These are phyloP conservation scores for Pseudotsuga menziesii DNA, from an alignment of 75 land plant genomes.

Conservation along the genomic window DNA sequence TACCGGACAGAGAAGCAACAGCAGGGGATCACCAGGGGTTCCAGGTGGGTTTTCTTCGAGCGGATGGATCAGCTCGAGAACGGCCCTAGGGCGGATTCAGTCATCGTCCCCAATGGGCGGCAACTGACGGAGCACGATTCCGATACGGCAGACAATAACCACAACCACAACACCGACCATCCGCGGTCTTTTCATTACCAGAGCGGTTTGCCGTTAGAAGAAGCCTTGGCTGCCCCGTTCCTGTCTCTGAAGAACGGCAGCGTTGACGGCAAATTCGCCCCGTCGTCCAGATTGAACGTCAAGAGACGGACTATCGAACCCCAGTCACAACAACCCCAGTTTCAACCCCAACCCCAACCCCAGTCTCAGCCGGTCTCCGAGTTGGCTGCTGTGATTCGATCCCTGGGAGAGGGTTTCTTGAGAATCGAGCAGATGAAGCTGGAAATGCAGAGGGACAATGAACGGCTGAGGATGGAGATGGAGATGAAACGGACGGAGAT, in stretches of 20 bases:
- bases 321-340: background rate
- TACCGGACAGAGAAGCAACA: constrained; percentile 52
- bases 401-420: constrained; percentile 44
- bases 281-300: constrained; percentile 2
- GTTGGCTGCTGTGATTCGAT: constrained; percentile 37
- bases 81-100: constrained; percentile 27
- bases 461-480: constrained; percentile 50
- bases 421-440: constrained; percentile 48
- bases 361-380: constrained; percentile 19
- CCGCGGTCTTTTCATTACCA: constrained; percentile 5
- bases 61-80: constrained; percentile 52
- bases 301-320: constrained; percentile 10
- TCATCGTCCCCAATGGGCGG: constrained; percentile 8
- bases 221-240: background rate
- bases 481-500: constrained; percentile 47
- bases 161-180: background rate
- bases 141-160: background rate
- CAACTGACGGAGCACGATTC: constrained; percentile 9
- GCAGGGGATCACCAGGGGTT: constrained; percentile 11
- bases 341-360: background rate
- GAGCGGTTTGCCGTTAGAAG: constrained; percentile 14
- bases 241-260: constrained; percentile 17
- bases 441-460: constrained; percentile 56
- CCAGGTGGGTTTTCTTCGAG: constrained; percentile 48
- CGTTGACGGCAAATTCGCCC: constrained; percentile 4